Base-by-base conservation (phyloP, 129 eudicot genomes). In the Smallanthus sonchifolius region DNA sequence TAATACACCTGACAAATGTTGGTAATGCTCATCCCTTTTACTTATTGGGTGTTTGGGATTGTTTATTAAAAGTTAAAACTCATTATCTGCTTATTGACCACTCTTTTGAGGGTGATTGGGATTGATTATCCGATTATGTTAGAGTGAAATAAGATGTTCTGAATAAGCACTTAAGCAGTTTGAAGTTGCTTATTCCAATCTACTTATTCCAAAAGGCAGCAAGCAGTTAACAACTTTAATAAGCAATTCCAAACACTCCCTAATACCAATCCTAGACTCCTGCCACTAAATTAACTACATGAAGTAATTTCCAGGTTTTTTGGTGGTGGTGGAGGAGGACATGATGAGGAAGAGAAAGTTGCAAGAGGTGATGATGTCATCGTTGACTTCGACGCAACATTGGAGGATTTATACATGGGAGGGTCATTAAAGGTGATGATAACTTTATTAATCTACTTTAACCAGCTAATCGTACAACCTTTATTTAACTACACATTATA, bases 331-430 rank as follows among this genome's bases (percentile, higher is more conserved):
- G 97, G 99, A 52, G 97, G 92, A 32, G 57, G 76, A 4, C 80
- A 55, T 75, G 96, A 90, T 73, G 99, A 95, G 75, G 99, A 95
- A 74, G 99, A 91, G 67, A 85, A 83, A 79, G 81, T 88, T 51
- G 91, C 86, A 38, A 95, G 85, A 79, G 99, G 99, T 13, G 97
- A 91, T 84, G 99, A 95, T 80, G 97, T 91, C n/a, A 83, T 95
- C 45, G 87, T 95, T 67, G 99, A 91, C 24, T 73, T 95, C 81
- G 97, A 95, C 76, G 97, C 99, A 40, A 77, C 96, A 48, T 75
- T 95, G 76, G 99, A 95, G 77, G 99, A 95, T 85, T 77, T 95
- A 49, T 95, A 95, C 87, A 83, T 95, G 97, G 99, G 99, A 75
- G 99, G 99, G 63, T 81, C 96, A 74, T 49, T 91, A 86, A 91